A percentile compares a stretch with the other conserved stretches of the same genome.
Conservation (phyloP, 768 basidiomycete genomes). For the Boletus speciosus region DNA sequence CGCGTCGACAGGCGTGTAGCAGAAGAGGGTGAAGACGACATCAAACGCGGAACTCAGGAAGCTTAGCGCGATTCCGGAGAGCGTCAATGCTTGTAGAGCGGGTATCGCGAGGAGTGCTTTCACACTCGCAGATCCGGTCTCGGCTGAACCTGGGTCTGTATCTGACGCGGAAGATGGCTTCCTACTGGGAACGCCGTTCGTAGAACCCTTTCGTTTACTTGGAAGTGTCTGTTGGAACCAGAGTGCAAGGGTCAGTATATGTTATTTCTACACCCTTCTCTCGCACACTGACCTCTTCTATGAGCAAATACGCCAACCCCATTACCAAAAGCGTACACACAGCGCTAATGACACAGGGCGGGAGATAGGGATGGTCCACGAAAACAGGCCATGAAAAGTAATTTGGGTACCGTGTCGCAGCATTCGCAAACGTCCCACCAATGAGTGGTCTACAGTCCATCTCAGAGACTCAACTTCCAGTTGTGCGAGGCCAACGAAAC, state of each 20-base stretch:
- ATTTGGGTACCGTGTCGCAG: slow-evolving; percentile 5
- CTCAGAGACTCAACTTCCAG: not conserved
- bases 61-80: slow-evolving; percentile 46
- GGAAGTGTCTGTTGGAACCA: slow-evolving; percentile 1
- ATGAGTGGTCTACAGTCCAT: slow-evolving; percentile 3
- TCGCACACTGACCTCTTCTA: slow-evolving; percentile 8
- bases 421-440: slow-evolving; percentile 8
- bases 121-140: slow-evolving; percentile 20
- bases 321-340: not conserved
- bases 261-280: not conserved
- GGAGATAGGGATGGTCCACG: slow-evolving; percentile 7
- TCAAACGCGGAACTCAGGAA: slow-evolving; percentile 57
- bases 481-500: not conserved
- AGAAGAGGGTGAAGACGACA: slow-evolving; percentile 59
- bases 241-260: not conserved
- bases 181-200: not conserved
- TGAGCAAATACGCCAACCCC: not conserved
- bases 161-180: not conserved
- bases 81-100: slow-evolving; percentile 45
- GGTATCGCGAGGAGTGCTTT: slow-evolving; percentile 44
- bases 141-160: not conserved
- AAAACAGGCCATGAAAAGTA: slow-evolving; percentile 9
- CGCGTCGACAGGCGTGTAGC: slow-evolving; percentile 49
- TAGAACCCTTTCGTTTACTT: not conserved
- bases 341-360: slow-evolving; percentile 1